Conservation (phyloP, 768 basidiomycete species). For the Hygrophoropsis aurantiaca region DNA sequence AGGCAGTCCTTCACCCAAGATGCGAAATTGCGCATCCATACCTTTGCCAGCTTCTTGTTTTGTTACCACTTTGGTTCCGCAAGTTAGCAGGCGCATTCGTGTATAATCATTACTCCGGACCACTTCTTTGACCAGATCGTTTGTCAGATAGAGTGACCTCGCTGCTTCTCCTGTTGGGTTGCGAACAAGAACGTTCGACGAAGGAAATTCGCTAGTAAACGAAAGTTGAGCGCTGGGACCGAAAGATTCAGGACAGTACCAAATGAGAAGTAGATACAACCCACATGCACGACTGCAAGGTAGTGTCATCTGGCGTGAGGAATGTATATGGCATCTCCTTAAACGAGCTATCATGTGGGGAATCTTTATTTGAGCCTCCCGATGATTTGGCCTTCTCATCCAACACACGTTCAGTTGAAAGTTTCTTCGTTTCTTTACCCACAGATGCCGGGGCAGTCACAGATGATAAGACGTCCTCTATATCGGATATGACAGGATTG, state of each 20-base stretch:
- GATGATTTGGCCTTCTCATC: neutral
- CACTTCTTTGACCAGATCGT: constrained; percentile 79
- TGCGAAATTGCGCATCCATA: constrained; percentile 60
- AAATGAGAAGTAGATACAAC: constrained; percentile 23
- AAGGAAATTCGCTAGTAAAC: constrained; percentile 70
- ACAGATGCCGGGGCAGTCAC: too few species aligned
- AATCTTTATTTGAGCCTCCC: constrained; percentile 5
- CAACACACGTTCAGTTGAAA: too few species aligned
- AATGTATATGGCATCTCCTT: constrained; percentile 93
- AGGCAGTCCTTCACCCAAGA: constrained; percentile 83
- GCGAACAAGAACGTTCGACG: constrained; percentile 78
- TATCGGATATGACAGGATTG: constrained; percentile 5
- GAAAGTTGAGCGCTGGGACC: constrained; percentile 64
- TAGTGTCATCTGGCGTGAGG: constrained; percentile 66
- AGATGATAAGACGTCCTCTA: too few species aligned
- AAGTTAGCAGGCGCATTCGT: constrained; percentile 81
- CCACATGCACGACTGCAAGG: constrained; percentile 73
- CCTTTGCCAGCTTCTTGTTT: constrained; percentile 80
- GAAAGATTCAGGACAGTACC: neutral
- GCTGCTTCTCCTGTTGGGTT: constrained; percentile 72
- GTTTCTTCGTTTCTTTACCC: constrained; percentile 1
- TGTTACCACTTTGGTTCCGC: constrained; percentile 92
- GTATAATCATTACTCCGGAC: constrained; percentile 80
- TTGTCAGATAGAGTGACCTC: constrained; percentile 86
- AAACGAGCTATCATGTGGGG: constrained; percentile 44